A percentile compares a stretch with the other conserved stretches of the same genome.
Conservation (phyloP, 805 yeast species). For the Monosporozyma yasuniensis region DNA sequence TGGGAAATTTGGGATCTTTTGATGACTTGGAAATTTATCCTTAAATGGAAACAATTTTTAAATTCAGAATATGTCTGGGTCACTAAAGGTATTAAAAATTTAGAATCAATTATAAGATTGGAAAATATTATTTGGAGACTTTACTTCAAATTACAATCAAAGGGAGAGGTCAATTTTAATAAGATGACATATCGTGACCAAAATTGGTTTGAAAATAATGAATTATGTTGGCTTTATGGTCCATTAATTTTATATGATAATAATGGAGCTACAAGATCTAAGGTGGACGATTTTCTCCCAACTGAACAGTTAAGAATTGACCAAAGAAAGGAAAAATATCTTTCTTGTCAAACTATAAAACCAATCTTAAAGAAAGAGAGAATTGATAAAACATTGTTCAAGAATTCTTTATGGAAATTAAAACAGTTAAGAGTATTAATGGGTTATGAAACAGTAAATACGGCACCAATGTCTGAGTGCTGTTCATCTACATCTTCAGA, state of each 20-base stretch:
- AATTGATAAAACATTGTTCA: conserved; percentile 53
- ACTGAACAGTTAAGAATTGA: background rate
- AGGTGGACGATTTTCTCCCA: background rate
- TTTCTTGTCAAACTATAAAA: conserved; percentile 23
- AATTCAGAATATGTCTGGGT: background rate
- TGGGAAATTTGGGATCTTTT: conserved; percentile 81
- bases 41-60: background rate
- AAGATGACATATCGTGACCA: background rate
- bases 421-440: background rate
- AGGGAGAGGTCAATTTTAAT: background rate
- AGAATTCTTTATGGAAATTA: conserved; percentile 21
- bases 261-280: too few relatives aligned
- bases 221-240: conserved; percentile 95
- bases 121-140: conserved; percentile 93
- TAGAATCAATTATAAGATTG: conserved; percentile 42
- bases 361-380: conserved; percentile 79
- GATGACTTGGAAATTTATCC: conserved; percentile 82
- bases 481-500: background rate
- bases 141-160: conserved; percentile 21
- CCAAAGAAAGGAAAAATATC: background rate
- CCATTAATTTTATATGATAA: conserved; percentile 35
- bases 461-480: background rate
- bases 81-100: background rate
- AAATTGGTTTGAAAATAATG: conserved; percentile 31
- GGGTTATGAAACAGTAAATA: background rate